These are phyloP conservation scores for Chloroidium sp. DNA, from an alignment of 163 green algal genomes.

Conservation along the genomic window DNA sequence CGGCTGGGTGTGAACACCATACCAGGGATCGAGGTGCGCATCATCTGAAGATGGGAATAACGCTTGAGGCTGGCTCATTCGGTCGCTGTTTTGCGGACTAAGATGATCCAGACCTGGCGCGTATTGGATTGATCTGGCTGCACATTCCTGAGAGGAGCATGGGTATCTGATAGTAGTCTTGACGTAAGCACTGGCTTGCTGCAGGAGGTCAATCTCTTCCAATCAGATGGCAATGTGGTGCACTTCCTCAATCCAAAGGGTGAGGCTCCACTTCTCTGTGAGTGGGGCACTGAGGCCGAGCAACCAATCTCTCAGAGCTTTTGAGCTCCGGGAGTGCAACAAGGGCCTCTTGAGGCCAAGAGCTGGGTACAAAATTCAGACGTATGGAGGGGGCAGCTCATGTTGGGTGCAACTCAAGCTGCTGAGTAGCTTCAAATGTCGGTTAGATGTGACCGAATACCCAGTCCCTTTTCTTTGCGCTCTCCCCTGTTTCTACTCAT, in stretches of 20 bases:
- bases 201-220: constrained; percentile 95
- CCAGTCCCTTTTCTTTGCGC: no score
- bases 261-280: constrained; percentile 11
- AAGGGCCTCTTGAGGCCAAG: no score
- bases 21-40: constrained; percentile 80
- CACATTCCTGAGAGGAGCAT: no score
- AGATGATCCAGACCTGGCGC: no score
- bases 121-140: no score
- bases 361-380: no score
- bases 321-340: not conserved
- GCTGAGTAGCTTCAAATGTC: not conserved
- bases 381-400: not conserved
- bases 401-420: not conserved
- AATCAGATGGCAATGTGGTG: constrained; percentile 76
- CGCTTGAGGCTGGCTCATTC: no score
- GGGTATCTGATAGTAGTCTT: no score
- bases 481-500: not conserved
- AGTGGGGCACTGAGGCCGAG: not conserved
- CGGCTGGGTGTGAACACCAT: constrained; percentile 97
- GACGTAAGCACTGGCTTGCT: no score
- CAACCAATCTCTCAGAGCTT: not conserved
- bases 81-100: no score
- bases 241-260: constrained; percentile 96
- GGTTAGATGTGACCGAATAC: no score
- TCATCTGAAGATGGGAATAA: no score